Base-by-base conservation (phyloP, 208 protist species). In the Leishmania mexicana region DNA sequence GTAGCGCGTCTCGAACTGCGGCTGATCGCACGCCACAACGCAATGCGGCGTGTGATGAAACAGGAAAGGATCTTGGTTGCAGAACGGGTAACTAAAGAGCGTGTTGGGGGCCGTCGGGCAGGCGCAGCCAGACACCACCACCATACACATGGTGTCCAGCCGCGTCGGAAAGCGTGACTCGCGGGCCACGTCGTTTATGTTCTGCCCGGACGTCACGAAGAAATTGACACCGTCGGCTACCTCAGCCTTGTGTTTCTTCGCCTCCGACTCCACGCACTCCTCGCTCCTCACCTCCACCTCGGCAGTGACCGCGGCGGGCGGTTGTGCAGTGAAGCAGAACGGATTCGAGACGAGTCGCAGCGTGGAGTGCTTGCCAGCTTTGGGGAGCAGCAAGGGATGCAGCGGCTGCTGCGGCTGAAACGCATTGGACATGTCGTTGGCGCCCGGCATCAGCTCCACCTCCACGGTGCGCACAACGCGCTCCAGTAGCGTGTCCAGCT, bases 371-470 rank as follows among this genome's bases (percentile, higher is more conserved):
- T 88, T 83, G 0, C 86, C 87, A 0, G 94, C 87, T 28, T 90
- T 90, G 31, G 94, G 92, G 0, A 98, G 87, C 47, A 98, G 83
- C 40, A 96, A 76, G 13, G 94, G 97, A 76, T 98, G 97, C 51
- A 98, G 67, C 11, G 97, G 96, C 85, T 98, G 97, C 89, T 98
- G 96, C 42, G 97, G 97, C 45, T 94, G 89, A 81, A 97, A 97
- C n/a, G 90, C 88, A 64, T 98, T 93, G 13, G 94, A 93, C 89
- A 97, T 94, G 88, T 98, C 97, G 62, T 91, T 87, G 31, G 95
- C 93, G 1, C 95, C 94, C 19, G 97, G 97, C 94, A 98, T 96
- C 65, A 98, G 73, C 79, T 98, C 97, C 72, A 98, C 92, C 82
- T 96, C 91, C 49, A 98, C 87, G 7, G 85, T 89, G 54, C 84